A percentile compares a stretch with the other conserved stretches of the same genome.
Conservation (phyloP, 1,284 basidiomycete genomes). For the Hymenochaete sp. region DNA sequence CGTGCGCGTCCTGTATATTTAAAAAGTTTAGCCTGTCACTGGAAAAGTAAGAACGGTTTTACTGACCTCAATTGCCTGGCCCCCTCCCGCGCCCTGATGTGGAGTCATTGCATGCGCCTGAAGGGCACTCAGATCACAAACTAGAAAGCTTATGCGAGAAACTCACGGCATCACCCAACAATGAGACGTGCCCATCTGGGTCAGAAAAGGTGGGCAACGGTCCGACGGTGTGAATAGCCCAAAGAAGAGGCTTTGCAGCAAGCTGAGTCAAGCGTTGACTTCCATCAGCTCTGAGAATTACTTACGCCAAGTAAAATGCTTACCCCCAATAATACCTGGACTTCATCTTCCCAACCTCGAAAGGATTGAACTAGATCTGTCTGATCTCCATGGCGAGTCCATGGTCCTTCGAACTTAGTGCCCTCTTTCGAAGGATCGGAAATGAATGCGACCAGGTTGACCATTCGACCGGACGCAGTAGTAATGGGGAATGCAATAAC, state of each 20-base stretch:
- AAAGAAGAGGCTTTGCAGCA: slow-evolving; percentile 24
- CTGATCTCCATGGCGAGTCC: slow-evolving; percentile 20
- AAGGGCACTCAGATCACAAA: not conserved
- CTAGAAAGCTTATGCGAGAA: not conserved
- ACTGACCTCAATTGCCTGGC: slow-evolving; percentile 46
- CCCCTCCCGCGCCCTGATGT: slow-evolving; percentile 47
- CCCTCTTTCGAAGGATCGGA: slow-evolving; percentile 19
- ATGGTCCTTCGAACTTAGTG: slow-evolving; percentile 20
- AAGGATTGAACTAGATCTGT: slow-evolving; percentile 21
- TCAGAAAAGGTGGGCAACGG: slow-evolving; percentile 30
- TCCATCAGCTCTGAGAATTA: not conserved
- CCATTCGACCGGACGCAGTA: slow-evolving; percentile 1
- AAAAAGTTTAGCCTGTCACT: not conserved
- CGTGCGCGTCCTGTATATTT: slow-evolving; percentile 30
- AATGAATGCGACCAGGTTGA: slow-evolving; percentile 23
- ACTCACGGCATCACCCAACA: slow-evolving; percentile 44
- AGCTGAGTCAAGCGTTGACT: not conserved
- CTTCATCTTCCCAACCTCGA: slow-evolving; percentile 23
- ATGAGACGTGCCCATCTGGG: slow-evolving; percentile 32
- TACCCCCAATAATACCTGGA: slow-evolving; percentile 21
- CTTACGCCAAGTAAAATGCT: slow-evolving; percentile 15
- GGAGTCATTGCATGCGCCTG: slow-evolving; percentile 49
- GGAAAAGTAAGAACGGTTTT: not conserved
- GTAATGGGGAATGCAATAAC: slow-evolving; percentile 14
- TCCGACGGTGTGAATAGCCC: slow-evolving; percentile 41